Conservation (phyloP, 352 stramenopile genomes). For the Pythium aphanidermatum region DNA sequence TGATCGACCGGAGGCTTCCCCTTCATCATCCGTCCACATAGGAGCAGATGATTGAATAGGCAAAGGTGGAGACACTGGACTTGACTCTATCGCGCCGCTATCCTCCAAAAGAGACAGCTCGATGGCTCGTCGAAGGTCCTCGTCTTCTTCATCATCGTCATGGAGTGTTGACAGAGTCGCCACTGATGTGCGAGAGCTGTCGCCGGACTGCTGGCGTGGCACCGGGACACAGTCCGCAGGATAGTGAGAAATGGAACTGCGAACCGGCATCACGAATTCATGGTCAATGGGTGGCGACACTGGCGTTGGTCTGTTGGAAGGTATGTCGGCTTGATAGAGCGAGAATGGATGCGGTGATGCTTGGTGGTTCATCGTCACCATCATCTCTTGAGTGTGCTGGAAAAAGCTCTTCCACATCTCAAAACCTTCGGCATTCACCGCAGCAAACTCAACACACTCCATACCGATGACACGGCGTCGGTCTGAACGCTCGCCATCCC, state of each 20-base stretch:
- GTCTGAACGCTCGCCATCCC: slow-evolving; percentile 22
- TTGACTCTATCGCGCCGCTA: background rate
- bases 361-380: background rate
- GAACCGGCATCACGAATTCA: too few species aligned
- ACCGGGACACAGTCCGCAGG: slow-evolving; percentile 4
- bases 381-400: slow-evolving; percentile 35
- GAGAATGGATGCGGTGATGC: background rate
- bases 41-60: slow-evolving; percentile 30
- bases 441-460: slow-evolving; percentile 55
- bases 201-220: background rate
- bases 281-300: background rate
- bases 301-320: slow-evolving; percentile 2
- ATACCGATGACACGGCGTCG: slow-evolving; percentile 25
- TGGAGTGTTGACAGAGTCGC: slow-evolving; percentile 13
- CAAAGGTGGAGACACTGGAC: slow-evolving; percentile 7
- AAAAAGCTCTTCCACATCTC: slow-evolving; percentile 64
- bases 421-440: slow-evolving; percentile 33
- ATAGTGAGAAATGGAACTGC: slow-evolving; percentile 1
- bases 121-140: slow-evolving; percentile 49
- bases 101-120: slow-evolving; percentile 37
- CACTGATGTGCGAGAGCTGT: slow-evolving; percentile 5
- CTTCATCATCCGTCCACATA: slow-evolving; percentile 18
- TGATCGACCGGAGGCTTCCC: background rate
- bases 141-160: slow-evolving; percentile 34
- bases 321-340: background rate